Evolutionary conservation across 305 asterid genomes (phyloP).

Genomic region (Solanum hybrid): DNA sequence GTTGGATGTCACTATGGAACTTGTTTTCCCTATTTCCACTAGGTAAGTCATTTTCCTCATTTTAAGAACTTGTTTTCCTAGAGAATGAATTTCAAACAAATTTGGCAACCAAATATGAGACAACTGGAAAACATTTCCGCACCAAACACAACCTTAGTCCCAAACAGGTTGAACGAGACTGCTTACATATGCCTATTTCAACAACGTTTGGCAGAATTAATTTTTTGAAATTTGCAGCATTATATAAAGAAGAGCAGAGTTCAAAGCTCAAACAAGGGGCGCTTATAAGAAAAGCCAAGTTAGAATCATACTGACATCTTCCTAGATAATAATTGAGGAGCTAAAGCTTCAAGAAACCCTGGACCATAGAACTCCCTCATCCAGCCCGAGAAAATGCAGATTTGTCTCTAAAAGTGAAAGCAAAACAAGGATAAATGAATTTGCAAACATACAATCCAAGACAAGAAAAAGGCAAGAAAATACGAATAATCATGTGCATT

Average conservation of each 20-base stretch:
- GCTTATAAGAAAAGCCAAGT: neutral
- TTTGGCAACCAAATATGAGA: neutral
- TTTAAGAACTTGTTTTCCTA: neutral
- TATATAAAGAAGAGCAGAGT: neutral
- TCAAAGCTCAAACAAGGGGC: neutral
- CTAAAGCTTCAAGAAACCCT: neutral
- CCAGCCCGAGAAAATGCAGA: slow-evolving; percentile 12
- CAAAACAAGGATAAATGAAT: neutral
- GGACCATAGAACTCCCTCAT: slow-evolving; percentile 4
- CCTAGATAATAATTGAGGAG: slow-evolving; percentile 10
- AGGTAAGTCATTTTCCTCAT: neutral
- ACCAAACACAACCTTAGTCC: neutral
- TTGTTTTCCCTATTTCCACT: neutral
- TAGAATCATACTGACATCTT: slow-evolving; percentile 8
- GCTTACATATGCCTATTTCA: neutral
- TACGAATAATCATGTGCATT: neutral
- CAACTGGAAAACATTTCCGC: neutral
- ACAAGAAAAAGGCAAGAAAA: neutral
- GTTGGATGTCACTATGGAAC: neutral
- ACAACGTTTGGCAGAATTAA: neutral
- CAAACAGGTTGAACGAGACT: neutral
- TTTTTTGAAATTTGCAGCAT: neutral
- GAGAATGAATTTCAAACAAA: neutral
- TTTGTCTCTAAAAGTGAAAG: slow-evolving; percentile 2
- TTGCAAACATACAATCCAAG: neutral